These are phyloP conservation scores for Fusarium pininemorale DNA, from an alignment of 2,329 filamentous ascomycete genomes.

Conservation along the genomic window DNA sequence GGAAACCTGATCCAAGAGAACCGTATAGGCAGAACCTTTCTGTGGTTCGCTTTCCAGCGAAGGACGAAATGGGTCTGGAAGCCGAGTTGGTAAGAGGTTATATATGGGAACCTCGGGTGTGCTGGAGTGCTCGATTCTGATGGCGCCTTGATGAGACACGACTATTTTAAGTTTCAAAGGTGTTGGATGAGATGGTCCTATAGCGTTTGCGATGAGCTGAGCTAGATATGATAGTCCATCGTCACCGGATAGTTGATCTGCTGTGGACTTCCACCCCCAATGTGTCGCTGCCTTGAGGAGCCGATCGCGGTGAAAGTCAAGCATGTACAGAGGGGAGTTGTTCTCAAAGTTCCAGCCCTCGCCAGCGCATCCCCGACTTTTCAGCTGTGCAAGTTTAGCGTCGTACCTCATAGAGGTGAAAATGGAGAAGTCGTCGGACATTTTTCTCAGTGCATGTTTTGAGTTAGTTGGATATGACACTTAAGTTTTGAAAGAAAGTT, in stretches of 20 bases:
- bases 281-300: constrained; percentile 71
- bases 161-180: constrained; percentile 65
- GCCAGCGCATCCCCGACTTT: constrained; percentile 50
- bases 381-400: constrained; percentile 59
- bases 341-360: constrained; percentile 63
- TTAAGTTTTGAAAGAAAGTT: neutral
- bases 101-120: constrained; percentile 53
- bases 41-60: constrained; percentile 36
- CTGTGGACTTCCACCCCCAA: constrained; percentile 63
- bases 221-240: constrained; percentile 55
- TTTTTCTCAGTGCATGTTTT: constrained; percentile 26
- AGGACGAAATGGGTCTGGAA: constrained; percentile 57
- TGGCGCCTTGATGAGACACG: constrained; percentile 58
- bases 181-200: constrained; percentile 47
- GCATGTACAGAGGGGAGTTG: constrained; percentile 78
- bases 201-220: constrained; percentile 44
- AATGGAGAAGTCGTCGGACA: constrained; percentile 63
- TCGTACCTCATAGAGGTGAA: constrained; percentile 81
- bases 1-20: constrained; percentile 55
- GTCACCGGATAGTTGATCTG: constrained; percentile 55
- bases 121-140: constrained; percentile 54
- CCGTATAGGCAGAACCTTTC: constrained; percentile 49
- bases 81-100: constrained; percentile 65
- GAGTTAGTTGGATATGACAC: neutral
- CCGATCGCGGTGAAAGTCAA: constrained; percentile 80